Percentiles rank a stretch among this genome's conserved stretches.
These are phyloP conservation scores for Tranzscheliella williamsii DNA, from an alignment of 1,284 basidiomycete species.

Conservation along the genomic window DNA sequence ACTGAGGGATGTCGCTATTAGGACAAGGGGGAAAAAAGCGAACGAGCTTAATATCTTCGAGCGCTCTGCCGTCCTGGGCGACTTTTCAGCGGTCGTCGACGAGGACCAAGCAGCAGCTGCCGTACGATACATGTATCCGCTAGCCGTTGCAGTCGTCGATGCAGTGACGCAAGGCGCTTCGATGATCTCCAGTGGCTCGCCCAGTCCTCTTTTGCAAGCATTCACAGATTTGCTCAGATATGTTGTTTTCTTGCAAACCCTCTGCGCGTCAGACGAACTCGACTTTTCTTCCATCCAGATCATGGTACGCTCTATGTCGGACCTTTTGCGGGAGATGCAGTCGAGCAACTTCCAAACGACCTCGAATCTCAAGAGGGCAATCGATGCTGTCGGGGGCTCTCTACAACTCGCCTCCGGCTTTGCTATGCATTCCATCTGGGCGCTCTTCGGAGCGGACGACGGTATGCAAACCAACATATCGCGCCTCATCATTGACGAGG, in stretches of 20 bases:
- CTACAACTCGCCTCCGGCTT: slow-evolving; percentile 36
- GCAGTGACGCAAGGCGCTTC: slow-evolving; percentile 3
- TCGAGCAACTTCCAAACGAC: slow-evolving; percentile 4
- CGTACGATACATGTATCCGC: slow-evolving; percentile 26
- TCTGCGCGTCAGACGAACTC: slow-evolving; percentile 22
- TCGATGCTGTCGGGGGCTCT: slow-evolving; percentile 29
- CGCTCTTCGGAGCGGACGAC: slow-evolving; percentile 23
- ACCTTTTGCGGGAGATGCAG: slow-evolving; percentile 10
- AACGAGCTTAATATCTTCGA: slow-evolving; percentile 31
- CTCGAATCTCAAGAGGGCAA: slow-evolving; percentile 2
- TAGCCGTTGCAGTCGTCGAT: slow-evolving; percentile 15
- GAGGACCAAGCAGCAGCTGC: slow-evolving; percentile 27
- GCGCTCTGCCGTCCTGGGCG: slow-evolving; percentile 21
- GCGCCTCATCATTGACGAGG: slow-evolving; percentile 27
- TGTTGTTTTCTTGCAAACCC: slow-evolving; percentile 21
- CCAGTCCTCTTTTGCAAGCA: slow-evolving; percentile 2
- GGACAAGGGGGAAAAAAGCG: neutral
- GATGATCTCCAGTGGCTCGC: too few species aligned
- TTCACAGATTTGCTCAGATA: slow-evolving; percentile 9
- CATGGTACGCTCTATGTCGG: slow-evolving; percentile 29
- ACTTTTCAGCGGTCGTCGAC: slow-evolving; percentile 15
- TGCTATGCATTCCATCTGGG: slow-evolving; percentile 45
- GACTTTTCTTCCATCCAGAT: slow-evolving; percentile 44
- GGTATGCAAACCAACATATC: slow-evolving; percentile 32
- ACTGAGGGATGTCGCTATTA: neutral